Base-by-base conservation (phyloP, 768 basidiomycete species). In the Inosperma sp. region DNA sequence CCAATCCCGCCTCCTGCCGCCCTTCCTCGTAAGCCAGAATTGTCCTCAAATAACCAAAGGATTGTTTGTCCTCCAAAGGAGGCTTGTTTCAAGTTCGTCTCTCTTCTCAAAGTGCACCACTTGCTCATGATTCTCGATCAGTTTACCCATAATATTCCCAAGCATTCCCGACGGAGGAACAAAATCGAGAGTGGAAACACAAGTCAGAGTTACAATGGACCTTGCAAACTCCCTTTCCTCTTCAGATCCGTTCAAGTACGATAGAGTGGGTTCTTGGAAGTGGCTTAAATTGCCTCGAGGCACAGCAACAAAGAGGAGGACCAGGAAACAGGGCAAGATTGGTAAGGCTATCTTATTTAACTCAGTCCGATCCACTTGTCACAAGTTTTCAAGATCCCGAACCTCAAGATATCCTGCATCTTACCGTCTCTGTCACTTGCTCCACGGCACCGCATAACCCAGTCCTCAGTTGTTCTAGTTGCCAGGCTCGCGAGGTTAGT, bases 161-260 rank as follows among this genome's bases (percentile, higher is more conserved):
- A 90, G 83, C 60, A 82, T 95, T 48, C 91, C 93, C 5, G 80
- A 82, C 58, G 71, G 74, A 36, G 93, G 92, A 21, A 84, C 92
- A 12, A 94, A 95, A 68, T 92, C 88, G 40, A 81, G 93, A 27
- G 93, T 95, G n/a, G 93, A 95, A 66, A 95, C 93, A 3, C 93
- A 95, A 73, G 84, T 95, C 42, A 83, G 92, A 62, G 80, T 94
- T 33, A 81, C 84, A 3, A 74, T 95, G 31, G 87, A 92, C 62
- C 73, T 91, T 42, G 86, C 86, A 4, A 81, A 86, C 59, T 74
- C 82, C 19, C 83, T 76, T 59, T 79, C 83, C 4, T 75, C 79
- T 2, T 73, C 75, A 7, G 80, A 87, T 55, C 78, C 79, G 5
- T 65, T 67, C 61, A 82, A 79, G 56, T 90, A 90, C 58, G 84